Evolutionary conservation across 441 rosid species (phyloP).

Genomic region (Pelargonium australe): DNA sequence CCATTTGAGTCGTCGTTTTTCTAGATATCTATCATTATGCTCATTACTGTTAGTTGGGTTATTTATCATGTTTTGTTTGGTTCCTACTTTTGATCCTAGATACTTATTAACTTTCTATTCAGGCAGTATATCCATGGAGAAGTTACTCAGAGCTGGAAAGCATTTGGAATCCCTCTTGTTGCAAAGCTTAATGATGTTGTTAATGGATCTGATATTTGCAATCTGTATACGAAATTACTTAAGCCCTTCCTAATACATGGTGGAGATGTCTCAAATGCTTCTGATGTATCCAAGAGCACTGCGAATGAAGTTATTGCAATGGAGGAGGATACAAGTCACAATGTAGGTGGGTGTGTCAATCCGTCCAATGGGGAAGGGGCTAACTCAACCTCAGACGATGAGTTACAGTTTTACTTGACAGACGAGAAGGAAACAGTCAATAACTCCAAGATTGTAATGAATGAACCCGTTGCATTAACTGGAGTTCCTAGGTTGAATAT

Average conservation of each 20-base stretch:
- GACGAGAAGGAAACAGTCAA: conserved; percentile 60
- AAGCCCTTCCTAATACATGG: conserved; percentile 44
- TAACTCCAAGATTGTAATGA: conserved; percentile 43
- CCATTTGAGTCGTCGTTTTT: background rate
- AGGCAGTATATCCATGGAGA: conserved; percentile 69
- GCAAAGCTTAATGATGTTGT: conserved; percentile 45
- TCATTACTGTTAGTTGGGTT: background rate
- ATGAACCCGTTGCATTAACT: conserved; percentile 38
- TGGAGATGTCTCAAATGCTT: conserved; percentile 29
- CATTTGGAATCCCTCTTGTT: conserved; percentile 80
- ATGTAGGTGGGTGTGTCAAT: conserved; percentile 25
- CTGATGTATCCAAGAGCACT: conserved; percentile 30
- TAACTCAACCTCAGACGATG: conserved; percentile 43
- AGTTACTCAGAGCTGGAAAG: conserved; percentile 45
- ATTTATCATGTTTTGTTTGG: conserved; percentile 10
- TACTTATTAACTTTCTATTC: conserved; percentile 25
- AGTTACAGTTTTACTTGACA: conserved; percentile 56
- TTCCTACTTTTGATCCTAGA: conserved; percentile 4
- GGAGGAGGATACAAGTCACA: conserved; percentile 28
- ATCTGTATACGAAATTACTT: conserved; percentile 57
- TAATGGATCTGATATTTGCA: conserved; percentile 54
- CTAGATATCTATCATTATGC: background rate
- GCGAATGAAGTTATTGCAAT: conserved; percentile 26
- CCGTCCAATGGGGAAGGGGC: conserved; percentile 30
- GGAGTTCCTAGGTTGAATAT: conserved; percentile 35